Percentiles rank a stretch among this genome's conserved stretches.
Conservation (phyloP, 306 rosid species). For the Abrus pulchellus region DNA sequence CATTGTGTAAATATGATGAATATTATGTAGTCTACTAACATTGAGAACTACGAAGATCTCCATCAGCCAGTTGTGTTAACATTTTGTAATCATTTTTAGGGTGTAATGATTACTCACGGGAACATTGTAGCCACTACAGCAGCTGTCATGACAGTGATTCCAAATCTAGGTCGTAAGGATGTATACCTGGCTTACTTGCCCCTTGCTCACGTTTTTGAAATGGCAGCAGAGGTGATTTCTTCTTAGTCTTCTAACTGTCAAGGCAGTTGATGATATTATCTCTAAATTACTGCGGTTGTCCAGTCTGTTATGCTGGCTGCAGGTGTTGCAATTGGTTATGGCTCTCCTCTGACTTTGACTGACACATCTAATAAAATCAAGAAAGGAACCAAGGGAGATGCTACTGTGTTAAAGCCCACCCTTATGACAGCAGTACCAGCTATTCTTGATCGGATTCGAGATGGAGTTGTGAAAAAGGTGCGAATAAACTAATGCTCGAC, state of each 20-base stretch:
- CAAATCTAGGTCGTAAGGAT: slow-evolving; percentile 70
- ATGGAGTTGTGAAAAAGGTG: slow-evolving; percentile 88
- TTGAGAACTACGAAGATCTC: slow-evolving; percentile 35
- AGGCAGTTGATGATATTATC: slow-evolving; percentile 27
- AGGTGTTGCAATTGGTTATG: slow-evolving; percentile 79
- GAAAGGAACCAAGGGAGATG: slow-evolving; percentile 97
- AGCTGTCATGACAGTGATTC: slow-evolving; percentile 80
- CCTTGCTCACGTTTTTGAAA: slow-evolving; percentile 92
- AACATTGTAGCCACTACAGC: slow-evolving; percentile 88
- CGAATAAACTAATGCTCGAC: not conserved
- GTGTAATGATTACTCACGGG: slow-evolving; percentile 95
- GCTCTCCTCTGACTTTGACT: slow-evolving; percentile 80
- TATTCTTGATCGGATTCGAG: slow-evolving; percentile 87
- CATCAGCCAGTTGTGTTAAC: slow-evolving; percentile 2
- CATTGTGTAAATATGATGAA: not conserved
- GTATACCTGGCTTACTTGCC: slow-evolving; percentile 93
- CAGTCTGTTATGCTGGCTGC: slow-evolving; percentile 89
- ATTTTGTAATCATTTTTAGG: slow-evolving; percentile 61
- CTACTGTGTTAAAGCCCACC: slow-evolving; percentile 76
- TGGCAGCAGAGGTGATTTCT: slow-evolving; percentile 88
- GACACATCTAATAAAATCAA: slow-evolving; percentile 84
- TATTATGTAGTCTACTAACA: slow-evolving; percentile 2
- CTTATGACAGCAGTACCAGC: slow-evolving; percentile 91
- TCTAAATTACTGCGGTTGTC: slow-evolving; percentile 56
- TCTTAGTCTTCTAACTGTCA: slow-evolving; percentile 33